These are phyloP conservation scores for Plasmodium vivax DNA, from an alignment of 169 alveolate species.

Conservation along the genomic window DNA sequence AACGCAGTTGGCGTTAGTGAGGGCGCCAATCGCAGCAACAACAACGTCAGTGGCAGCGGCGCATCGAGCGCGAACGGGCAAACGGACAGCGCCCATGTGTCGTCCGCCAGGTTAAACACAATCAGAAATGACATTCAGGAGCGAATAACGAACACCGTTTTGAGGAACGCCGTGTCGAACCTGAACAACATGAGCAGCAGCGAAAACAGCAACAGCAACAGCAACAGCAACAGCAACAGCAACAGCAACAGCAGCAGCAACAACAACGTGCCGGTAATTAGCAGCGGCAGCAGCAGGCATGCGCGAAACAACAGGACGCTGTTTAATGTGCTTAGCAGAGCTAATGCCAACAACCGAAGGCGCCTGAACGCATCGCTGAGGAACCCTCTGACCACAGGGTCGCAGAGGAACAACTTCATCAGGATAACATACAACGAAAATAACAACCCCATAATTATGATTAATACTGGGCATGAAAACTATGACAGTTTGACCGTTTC, in stretches of 20 bases:
- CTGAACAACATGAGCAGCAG: neutral
- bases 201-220: neutral
- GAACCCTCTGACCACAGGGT: neutral
- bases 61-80: neutral
- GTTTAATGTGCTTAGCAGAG: constrained; percentile 13
- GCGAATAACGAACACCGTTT: constrained; percentile 19
- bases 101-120: neutral
- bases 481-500: constrained; percentile 60
- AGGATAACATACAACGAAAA: constrained; percentile 67
- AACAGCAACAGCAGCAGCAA: neutral
- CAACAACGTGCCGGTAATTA: neutral
- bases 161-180: constrained; percentile 16
- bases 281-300: neutral
- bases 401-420: constrained; percentile 51
- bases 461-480: constrained; percentile 67
- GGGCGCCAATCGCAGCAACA: neutral
- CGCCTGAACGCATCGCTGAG: constrained; percentile 44
- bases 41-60: neutral
- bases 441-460: constrained; percentile 65
- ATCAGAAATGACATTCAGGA: constrained; percentile 31
- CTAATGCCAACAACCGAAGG: constrained; percentile 13
- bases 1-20: neutral
- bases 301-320: constrained; percentile 10
- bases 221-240: neutral
- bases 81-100: neutral